These are phyloP conservation scores for Globisporangium nunn DNA, from an alignment of 352 stramenopile species.

Conservation along the genomic window DNA sequence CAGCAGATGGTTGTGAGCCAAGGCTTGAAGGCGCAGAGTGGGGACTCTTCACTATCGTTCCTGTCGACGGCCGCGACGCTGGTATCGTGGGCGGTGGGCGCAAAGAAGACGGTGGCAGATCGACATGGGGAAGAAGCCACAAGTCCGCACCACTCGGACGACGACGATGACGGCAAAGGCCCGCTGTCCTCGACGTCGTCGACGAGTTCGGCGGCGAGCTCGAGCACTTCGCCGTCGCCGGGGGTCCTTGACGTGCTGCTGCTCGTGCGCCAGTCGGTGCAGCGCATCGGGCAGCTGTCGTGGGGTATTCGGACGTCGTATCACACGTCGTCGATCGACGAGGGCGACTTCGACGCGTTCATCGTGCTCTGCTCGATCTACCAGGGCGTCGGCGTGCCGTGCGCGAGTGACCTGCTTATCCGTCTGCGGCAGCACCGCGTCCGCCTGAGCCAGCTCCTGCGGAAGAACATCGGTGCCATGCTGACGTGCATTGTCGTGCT, in stretches of 20 bases:
- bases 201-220: slow-evolving; percentile 38
- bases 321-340: slow-evolving; percentile 78
- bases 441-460: slow-evolving; percentile 57
- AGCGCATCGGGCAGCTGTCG: slow-evolving; percentile 74
- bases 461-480: slow-evolving; percentile 65
- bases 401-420: slow-evolving; percentile 61
- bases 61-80: slow-evolving; percentile 38
- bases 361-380: slow-evolving; percentile 86
- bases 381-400: slow-evolving; percentile 47
- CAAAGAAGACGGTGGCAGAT: slow-evolving; percentile 31
- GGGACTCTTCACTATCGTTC: slow-evolving; percentile 16
- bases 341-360: slow-evolving; percentile 79
- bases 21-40: slow-evolving; percentile 8
- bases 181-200: slow-evolving; percentile 49
- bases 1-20: slow-evolving; percentile 36
- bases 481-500: slow-evolving; percentile 68
- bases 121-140: slow-evolving; percentile 13
- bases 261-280: slow-evolving; percentile 79
- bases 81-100: slow-evolving; percentile 57
- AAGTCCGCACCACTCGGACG: slow-evolving; percentile 72
- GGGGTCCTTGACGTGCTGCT: slow-evolving; percentile 72
- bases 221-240: slow-evolving; percentile 41
- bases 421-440: slow-evolving; percentile 66
- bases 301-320: slow-evolving; percentile 81
- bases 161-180: slow-evolving; percentile 39